Conservation (phyloP, 129 eudicot species). For the Gnaphalium uliginosum region DNA sequence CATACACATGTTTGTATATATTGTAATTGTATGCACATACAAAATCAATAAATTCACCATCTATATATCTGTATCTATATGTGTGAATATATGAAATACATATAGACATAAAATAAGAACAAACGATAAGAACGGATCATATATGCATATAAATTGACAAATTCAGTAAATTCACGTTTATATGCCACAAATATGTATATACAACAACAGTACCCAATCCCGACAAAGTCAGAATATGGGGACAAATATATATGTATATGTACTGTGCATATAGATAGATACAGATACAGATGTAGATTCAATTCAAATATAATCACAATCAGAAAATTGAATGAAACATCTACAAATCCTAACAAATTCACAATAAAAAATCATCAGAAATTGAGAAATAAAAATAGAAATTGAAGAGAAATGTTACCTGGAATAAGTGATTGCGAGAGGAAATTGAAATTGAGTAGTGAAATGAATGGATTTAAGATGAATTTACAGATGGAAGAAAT, state of each 20-base stretch:
- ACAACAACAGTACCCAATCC: too few species aligned
- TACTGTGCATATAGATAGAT: too few species aligned
- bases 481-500: slow-evolving; percentile 31
- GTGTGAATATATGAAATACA: too few species aligned
- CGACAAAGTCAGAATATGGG: too few species aligned
- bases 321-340: slow-evolving; percentile 10
- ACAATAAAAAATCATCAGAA: not conserved
- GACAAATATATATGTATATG: too few species aligned
- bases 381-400: not conserved
- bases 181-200: too few species aligned
- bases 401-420: not conserved
- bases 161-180: too few species aligned
- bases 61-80: not conserved
- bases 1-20: too few species aligned
- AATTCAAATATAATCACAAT: not conserved
- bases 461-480: slow-evolving; percentile 19
- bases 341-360: slow-evolving; percentile 3
- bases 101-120: too few species aligned
- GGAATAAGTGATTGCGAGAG: not conserved
- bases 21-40: not conserved
- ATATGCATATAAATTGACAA: too few species aligned
- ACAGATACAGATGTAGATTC: too few species aligned
- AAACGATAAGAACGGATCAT: not conserved
- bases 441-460: not conserved
- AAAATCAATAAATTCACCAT: slow-evolving; percentile 18